Evolutionary conservation across 2,329 filamentous ascomycete genomes (phyloP).

Genomic region (Ophiosphaerella korrae): DNA sequence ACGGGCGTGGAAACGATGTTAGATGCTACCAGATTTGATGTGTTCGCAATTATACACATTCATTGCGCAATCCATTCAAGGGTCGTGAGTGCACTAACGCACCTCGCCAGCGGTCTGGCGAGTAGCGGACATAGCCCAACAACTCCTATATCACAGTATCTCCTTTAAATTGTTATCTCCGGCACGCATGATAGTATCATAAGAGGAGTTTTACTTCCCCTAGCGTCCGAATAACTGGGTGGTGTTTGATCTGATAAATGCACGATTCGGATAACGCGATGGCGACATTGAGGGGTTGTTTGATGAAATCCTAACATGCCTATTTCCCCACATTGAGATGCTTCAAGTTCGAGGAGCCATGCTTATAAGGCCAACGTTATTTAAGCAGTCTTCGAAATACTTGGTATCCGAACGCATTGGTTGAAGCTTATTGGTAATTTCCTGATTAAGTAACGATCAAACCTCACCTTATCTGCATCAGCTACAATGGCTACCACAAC

Average conservation of each 20-base stretch:
- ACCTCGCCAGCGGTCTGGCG: too few relatives aligned
- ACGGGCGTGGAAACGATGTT: neutral
- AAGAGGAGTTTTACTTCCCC: neutral
- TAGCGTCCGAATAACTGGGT: neutral
- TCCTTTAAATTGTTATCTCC: slow-evolving; percentile 1
- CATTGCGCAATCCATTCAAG: slow-evolving; percentile 32
- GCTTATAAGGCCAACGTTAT: neutral
- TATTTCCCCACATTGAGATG: neutral
- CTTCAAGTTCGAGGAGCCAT: neutral
- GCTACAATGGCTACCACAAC: slow-evolving; percentile 27
- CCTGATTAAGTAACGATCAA: neutral
- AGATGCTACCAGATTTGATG: neutral
- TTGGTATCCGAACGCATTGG: neutral
- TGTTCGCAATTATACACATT: slow-evolving; percentile 23
- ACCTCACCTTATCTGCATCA: neutral
- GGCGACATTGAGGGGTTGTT: slow-evolving; percentile 22
- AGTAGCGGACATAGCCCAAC: too few relatives aligned
- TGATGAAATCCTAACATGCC: slow-evolving; percentile 8
- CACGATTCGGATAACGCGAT: slow-evolving; percentile 10
- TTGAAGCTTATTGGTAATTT: too few relatives aligned
- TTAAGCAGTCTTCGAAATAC: neutral
- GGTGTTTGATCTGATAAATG: slow-evolving; percentile 11
- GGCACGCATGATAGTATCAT: neutral
- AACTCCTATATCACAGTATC: too few relatives aligned
- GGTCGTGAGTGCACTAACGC: neutral